Conservation (phyloP, 257 asterid species). For the Prunella vulgaris region DNA sequence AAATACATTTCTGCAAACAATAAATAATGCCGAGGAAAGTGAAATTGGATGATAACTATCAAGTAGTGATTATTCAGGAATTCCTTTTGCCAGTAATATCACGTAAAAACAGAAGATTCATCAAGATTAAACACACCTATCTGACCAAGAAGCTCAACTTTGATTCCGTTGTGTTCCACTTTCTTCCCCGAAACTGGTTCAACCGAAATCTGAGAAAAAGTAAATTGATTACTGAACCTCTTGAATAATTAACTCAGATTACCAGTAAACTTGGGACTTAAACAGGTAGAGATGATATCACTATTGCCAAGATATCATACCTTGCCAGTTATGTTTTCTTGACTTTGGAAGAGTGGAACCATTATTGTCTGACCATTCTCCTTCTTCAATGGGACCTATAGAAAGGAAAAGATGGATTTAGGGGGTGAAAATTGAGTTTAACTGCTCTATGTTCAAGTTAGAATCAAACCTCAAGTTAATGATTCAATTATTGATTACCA, state of each 20-base stretch:
- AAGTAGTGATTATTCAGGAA: slow-evolving; percentile 7
- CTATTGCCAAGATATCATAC: slow-evolving; percentile 22
- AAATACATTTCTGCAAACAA: slow-evolving; percentile 58
- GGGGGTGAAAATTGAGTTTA: neutral
- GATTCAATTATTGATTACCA: neutral
- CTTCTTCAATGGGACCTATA: slow-evolving; percentile 52
- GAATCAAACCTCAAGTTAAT: neutral
- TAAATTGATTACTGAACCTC: slow-evolving; percentile 8
- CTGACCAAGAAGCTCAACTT: slow-evolving; percentile 99
- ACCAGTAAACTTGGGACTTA: neutral
- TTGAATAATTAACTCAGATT: neutral
- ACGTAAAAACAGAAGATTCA: neutral
- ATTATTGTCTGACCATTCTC: slow-evolving; percentile 54
- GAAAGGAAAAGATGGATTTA: slow-evolving; percentile 1
- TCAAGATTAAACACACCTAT: slow-evolving; percentile 58
- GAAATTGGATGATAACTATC: neutral
- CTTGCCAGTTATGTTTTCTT: slow-evolving; percentile 54
- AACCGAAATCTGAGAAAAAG: slow-evolving; percentile 57
- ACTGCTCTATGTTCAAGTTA: slow-evolving; percentile 1
- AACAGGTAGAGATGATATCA: neutral
- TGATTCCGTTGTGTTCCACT: slow-evolving; percentile 97
- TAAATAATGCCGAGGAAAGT: slow-evolving; percentile 7
- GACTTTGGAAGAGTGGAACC: slow-evolving; percentile 61
- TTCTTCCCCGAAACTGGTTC: slow-evolving; percentile 96
- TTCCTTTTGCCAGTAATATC: neutral